phyloP scores from a whole-genome alignment of 345 rosid genomes.

The Brassica nigra region DNA sequence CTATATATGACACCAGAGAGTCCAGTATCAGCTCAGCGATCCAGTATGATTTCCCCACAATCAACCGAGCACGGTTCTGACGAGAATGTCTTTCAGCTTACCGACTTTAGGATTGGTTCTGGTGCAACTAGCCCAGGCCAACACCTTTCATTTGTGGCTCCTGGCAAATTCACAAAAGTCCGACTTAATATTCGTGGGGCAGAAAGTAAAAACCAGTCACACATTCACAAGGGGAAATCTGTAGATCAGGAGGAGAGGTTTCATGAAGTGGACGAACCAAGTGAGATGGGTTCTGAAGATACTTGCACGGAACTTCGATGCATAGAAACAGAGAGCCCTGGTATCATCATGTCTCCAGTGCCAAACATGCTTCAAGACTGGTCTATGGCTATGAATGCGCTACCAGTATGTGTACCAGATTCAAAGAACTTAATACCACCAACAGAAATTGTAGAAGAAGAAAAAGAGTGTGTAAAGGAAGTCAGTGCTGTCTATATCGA shows the following conservation, averaged over 20 bases:
- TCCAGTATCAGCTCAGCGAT: conserved; percentile 46
- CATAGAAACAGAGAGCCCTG: conserved; percentile 53
- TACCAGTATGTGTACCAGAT: conserved; percentile 26
- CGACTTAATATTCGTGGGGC: conserved; percentile 32
- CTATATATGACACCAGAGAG: conserved; percentile 47
- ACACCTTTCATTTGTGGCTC: conserved; percentile 35
- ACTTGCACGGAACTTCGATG: conserved; percentile 61
- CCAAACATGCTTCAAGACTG: conserved; percentile 23
- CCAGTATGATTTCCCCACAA: conserved; percentile 50
- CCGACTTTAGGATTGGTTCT: conserved; percentile 52
- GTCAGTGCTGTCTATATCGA: conserved; percentile 22
- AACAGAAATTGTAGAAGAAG: conserved; percentile 31
- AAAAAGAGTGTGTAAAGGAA: conserved; percentile 26
- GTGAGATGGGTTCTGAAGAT: conserved; percentile 50
- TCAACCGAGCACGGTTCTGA: conserved; percentile 65
- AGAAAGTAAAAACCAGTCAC: conserved; percentile 27
- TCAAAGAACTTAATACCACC: conserved; percentile 26
- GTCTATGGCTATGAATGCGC: not conserved
- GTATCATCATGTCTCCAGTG: conserved; percentile 35
- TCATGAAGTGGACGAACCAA: conserved; percentile 43
- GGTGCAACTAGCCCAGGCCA: conserved; percentile 42
- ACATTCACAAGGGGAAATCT: conserved; percentile 41
- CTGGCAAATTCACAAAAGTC: conserved; percentile 33
- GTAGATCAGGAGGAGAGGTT: conserved; percentile 45
- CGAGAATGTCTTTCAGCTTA: conserved; percentile 57